Evolutionary conservation across 331 rosid species (phyloP).

Genomic region (Acacia concinna): DNA sequence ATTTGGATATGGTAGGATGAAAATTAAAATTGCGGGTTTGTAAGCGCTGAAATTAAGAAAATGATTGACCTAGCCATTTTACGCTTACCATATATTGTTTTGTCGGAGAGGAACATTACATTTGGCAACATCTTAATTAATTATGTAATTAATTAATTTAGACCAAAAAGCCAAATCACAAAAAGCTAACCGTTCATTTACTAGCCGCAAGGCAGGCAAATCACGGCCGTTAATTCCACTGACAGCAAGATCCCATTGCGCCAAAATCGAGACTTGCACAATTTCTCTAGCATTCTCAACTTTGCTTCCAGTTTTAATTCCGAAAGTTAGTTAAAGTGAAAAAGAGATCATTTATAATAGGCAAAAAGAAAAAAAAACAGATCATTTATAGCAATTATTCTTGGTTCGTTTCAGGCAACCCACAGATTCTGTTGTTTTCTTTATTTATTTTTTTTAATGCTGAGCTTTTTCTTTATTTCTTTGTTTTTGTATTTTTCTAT

Average conservation of each 20-base stretch:
- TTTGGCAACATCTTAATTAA: slow-evolving; percentile 11
- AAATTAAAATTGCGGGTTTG: not conserved
- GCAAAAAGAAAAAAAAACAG: too few relatives aligned
- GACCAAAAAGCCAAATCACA: not conserved
- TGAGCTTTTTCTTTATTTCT: not conserved
- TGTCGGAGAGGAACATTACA: not conserved
- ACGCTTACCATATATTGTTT: not conserved
- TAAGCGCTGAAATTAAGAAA: not conserved
- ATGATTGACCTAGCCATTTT: not conserved
- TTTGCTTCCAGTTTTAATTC: not conserved
- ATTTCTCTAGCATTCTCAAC: not conserved
- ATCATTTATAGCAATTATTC: slow-evolving; percentile 18
- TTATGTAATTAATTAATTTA: not conserved
- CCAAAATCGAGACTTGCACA: not conserved
- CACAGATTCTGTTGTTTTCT: not conserved
- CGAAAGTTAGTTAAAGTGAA: not conserved
- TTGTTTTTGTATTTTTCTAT: not conserved
- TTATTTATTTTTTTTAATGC: not conserved
- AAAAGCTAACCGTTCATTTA: not conserved
- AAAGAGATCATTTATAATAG: slow-evolving; percentile 1
- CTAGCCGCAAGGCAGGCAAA: slow-evolving; percentile 1
- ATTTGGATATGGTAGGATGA: not conserved
- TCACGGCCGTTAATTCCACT: slow-evolving; percentile 5
- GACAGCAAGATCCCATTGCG: slow-evolving; percentile 8
- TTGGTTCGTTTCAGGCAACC: not conserved